phyloP scores from a whole-genome alignment of 768 basidiomycete genomes.

The Suillus subaureus region DNA sequence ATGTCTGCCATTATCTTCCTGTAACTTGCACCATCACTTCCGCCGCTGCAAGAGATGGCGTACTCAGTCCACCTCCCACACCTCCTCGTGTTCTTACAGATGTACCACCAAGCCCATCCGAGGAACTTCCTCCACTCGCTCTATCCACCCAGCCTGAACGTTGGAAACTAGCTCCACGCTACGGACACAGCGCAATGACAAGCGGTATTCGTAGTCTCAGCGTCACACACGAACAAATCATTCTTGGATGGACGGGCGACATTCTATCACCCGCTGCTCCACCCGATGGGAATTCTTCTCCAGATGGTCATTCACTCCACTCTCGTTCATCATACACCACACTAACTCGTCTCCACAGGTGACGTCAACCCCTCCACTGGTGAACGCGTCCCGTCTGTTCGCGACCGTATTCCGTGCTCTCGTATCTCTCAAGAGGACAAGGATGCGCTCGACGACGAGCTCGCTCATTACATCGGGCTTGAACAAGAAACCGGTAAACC shows the following conservation, averaged over 20 bases:
- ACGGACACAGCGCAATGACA: conserved; percentile 95
- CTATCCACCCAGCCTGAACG: conserved; percentile 23
- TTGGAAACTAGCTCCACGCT: conserved; percentile 80
- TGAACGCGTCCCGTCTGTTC: conserved; percentile 15
- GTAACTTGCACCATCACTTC: conserved; percentile 61
- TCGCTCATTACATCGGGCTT: conserved; percentile 52
- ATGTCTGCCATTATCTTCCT: conserved; percentile 90
- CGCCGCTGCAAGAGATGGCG: conserved; percentile 40
- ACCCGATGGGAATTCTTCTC: conserved; percentile 32
- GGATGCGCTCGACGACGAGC: conserved; percentile 62
- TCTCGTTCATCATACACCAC: conserved; percentile 6
- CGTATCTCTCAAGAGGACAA: conserved; percentile 64
- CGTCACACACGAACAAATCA: conserved; percentile 83
- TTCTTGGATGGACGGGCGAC: conserved; percentile 95
- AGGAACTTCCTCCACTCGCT: conserved; percentile 18
- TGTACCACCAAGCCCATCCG: conserved; percentile 40
- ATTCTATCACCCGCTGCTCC: conserved; percentile 48
- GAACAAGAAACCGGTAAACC: conserved; percentile 51
- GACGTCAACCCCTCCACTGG: conserved; percentile 6
- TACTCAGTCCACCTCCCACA: conserved; percentile 76
- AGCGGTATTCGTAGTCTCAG: conserved; percentile 87
- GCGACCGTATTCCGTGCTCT: conserved; percentile 48
- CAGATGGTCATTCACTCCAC: conserved; percentile 19
- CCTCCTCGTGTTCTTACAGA: conserved; percentile 63
- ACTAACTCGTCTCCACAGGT: conserved; percentile 12